Base-by-base conservation (phyloP, 2,329 filamentous ascomycete species). In the Xylariaceae sp. region DNA sequence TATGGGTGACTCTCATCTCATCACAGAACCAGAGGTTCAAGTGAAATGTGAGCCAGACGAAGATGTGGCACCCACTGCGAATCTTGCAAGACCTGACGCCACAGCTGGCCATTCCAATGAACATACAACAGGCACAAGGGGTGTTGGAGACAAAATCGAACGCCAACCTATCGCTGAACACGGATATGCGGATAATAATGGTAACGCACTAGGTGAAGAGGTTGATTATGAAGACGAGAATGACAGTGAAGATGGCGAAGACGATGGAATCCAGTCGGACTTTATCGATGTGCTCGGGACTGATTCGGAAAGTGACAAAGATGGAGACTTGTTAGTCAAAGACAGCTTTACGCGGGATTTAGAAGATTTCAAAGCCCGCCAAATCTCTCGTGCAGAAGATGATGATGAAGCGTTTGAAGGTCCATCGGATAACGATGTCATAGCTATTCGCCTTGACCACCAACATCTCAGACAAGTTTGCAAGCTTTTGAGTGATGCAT, bases 341-440 rank as follows among this genome's bases (percentile, higher is more conserved):
- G 60, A 59, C n/a, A 58, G 49, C 16, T 68, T 70, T 41, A 41
- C 42, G 18, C 55, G 59, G 27, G 67, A 70, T 40, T 41, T 65
- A 8, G 32, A 58, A 5, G 36, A 50, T 5, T 68, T 67, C 23
- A 56, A 54, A 46, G 37, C 55, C 26, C 48, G 42, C 10, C 37
- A 59, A 37, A 42, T 48, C 20, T 8, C 9, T 18, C 18, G 59
- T 37, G 44, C 46, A 5, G 36, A 57, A 23, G 57, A 53, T 13
- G 40, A 41, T 10, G 40, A 41, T 10, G 58, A 64, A 20, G 23
- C 18, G 10, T 64, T 67, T 21, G 47, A 60, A 20, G 45, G 39
- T n/a, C 61, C 63, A 10, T 15, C 47, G 5, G 56, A 59, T 47
- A 56, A 64, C 9, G 53, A 65, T 39, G 21, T 61, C 20, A 32